Evolutionary conservation across 805 yeast species (phyloP), one percentile per base, ranked within the genome.

Genomic region (Starmerella powellii): DNA sequence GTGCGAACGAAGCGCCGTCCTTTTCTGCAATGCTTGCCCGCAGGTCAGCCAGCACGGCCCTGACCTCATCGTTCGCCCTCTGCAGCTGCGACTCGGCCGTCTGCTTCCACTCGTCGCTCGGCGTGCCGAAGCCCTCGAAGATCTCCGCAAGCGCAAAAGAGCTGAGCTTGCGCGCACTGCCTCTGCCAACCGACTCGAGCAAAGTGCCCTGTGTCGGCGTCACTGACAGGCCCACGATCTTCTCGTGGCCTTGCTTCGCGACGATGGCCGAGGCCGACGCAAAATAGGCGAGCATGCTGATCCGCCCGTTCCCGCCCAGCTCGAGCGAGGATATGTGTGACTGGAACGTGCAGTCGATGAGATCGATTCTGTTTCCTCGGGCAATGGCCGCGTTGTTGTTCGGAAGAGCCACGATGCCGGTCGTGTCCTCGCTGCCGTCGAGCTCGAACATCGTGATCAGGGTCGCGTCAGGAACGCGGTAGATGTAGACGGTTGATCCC

Each of bases 11-110:
- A 2, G 42, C 21, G 10, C 47, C 53, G 50, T 58, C 50, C 44
- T 45, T 53, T 56, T 35, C 4, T 31, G 39, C 19, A 1, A 78
- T 74, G 21, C 75, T 72, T 2, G 46, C 52, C 21, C 61, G 69
- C 54, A 70, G 74, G 3, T 59, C 59, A 18, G 62, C 50, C 16
- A 72, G 60, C n/a, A 73, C 41, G 0, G 56, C 55, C 26, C 63
- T 48, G 43, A 73, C 63, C 34, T 53, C 56, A 34, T 11, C 46
- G 46, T 26, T 60, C 12, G 62, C 53, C n/a, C 60, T 54, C 0
- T 70, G 58, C n/a, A 74, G 63, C 13, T 77, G 73, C 10, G 40
- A 31, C 11, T 19, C 26, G 1, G 51, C 52, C 8, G 27, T 29
- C 3, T 20, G 17, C 17, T 37, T 34, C 37, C 12, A 29, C 12